These are phyloP conservation scores for Cajanus cajan DNA, from an alignment of 306 rosid genomes.

Conservation along the genomic window DNA sequence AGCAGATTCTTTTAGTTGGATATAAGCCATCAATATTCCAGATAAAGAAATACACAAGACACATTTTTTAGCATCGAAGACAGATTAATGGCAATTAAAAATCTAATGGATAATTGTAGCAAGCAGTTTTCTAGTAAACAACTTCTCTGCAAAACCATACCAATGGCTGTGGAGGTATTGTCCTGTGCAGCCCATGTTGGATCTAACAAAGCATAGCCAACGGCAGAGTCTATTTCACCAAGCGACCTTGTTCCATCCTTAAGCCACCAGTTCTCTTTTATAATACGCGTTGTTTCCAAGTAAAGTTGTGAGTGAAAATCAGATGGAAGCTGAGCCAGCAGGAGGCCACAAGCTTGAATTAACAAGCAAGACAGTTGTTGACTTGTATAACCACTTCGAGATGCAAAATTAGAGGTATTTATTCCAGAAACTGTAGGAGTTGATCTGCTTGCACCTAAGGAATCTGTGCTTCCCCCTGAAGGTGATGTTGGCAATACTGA, in stretches of 20 bases:
- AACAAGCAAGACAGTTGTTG: constrained; percentile 92
- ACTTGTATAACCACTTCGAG: constrained; percentile 93
- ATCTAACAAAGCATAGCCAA: constrained; percentile 96
- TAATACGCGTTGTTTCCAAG: constrained; percentile 82
- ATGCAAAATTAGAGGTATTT: constrained; percentile 84
- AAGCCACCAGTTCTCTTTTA: constrained; percentile 99
- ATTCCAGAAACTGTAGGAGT: constrained; percentile 80
- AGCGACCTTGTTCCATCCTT: constrained; percentile 71
- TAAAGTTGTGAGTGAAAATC: constrained; percentile 90
- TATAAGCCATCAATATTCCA: not conserved
- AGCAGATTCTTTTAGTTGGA: constrained; percentile 1
- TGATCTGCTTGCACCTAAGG: constrained; percentile 86
- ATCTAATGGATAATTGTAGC: constrained; percentile 2
- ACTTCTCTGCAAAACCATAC: constrained; percentile 46
- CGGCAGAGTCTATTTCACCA: constrained; percentile 90
- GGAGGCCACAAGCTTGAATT: constrained; percentile 98
- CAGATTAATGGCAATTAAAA: not conserved
- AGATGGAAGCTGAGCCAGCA: constrained; percentile 92
- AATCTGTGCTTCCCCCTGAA: constrained; percentile 98
- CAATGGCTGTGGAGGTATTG: constrained; percentile 95
- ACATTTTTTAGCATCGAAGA: not conserved
- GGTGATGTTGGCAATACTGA: constrained; percentile 94
- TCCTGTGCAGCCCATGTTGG: constrained; percentile 99
- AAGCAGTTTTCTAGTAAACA: not conserved
- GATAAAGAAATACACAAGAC: not conserved